These are phyloP conservation scores for Mortierella antarctica DNA, from an alignment of 192 early-diverging fungal genomes.

Conservation along the genomic window DNA sequence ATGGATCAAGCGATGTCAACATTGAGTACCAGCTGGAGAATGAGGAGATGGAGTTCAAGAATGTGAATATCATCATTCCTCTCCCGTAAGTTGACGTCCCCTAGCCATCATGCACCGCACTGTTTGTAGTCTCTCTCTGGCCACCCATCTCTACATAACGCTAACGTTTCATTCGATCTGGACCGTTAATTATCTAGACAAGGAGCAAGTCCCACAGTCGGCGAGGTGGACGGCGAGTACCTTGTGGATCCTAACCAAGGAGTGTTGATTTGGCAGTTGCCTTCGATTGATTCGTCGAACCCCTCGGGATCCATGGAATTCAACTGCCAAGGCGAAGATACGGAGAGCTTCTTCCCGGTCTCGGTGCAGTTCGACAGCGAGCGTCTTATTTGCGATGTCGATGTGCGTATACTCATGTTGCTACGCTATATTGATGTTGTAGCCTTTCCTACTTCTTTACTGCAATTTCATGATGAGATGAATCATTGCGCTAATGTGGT, in stretches of 20 bases:
- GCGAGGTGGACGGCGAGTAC: conserved; percentile 86
- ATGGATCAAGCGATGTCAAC: conserved; percentile 92
- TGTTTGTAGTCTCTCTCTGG: neutral
- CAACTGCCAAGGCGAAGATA: conserved; percentile 78
- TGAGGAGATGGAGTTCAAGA: conserved; percentile 80
- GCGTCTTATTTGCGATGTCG: conserved; percentile 80
- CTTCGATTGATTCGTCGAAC: conserved; percentile 82
- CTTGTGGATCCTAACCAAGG: conserved; percentile 76
- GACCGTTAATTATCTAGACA: conserved; percentile 53
- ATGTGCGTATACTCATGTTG: conserved; percentile 54
- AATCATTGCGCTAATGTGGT: neutral
- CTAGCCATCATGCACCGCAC: neutral
- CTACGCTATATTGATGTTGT: neutral
- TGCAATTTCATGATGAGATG: neutral
- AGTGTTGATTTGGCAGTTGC: conserved; percentile 87
- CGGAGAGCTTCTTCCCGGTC: conserved; percentile 89
- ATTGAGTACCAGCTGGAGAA: conserved; percentile 95
- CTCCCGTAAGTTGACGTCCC: conserved; percentile 70
- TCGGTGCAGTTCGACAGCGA: conserved; percentile 78
- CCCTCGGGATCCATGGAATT: conserved; percentile 88
- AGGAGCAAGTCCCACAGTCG: conserved; percentile 75
- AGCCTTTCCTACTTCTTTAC: neutral
- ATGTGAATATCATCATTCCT: conserved; percentile 91
- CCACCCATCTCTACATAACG: neutral
- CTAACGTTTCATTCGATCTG: neutral